Percentiles rank a stretch among this genome's conserved stretches.
phyloP scores from a whole-genome alignment of 2,329 filamentous ascomycete species.

The Talaromyces sp. region DNA sequence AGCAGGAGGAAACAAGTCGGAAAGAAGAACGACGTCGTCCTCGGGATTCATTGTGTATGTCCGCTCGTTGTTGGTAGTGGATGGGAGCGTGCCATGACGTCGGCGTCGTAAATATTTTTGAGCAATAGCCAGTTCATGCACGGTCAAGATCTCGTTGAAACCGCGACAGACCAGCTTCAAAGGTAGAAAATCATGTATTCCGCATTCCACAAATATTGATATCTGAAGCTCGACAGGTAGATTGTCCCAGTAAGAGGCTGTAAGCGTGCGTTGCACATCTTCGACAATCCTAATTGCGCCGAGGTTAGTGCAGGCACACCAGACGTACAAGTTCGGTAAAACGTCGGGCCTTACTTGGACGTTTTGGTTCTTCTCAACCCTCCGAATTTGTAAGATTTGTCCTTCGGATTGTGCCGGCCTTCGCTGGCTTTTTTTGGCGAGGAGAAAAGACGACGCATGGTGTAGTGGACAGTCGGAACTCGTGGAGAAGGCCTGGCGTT shows the following conservation, averaged over 20 bases:
- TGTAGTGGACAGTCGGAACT: slow-evolving; percentile 21
- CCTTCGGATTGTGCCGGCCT: slow-evolving; percentile 34
- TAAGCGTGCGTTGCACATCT: not conserved
- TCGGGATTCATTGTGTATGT: slow-evolving; percentile 43
- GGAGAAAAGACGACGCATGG: slow-evolving; percentile 38
- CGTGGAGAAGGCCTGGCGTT: not conserved
- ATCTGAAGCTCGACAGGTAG: slow-evolving; percentile 45
- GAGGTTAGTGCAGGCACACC: not conserved
- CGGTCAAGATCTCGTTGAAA: slow-evolving; percentile 37
- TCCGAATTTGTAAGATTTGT: slow-evolving; percentile 31
- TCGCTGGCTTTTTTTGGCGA: slow-evolving; percentile 31
- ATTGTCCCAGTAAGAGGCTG: slow-evolving; percentile 38
- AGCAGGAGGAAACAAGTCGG: slow-evolving; percentile 43
- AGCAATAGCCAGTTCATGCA: slow-evolving; percentile 42
- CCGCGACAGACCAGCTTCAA: slow-evolving; percentile 42
- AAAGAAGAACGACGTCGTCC: slow-evolving; percentile 45
- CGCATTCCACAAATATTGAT: slow-evolving; percentile 42
- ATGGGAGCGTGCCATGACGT: slow-evolving; percentile 45
- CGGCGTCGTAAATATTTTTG: slow-evolving; percentile 43
- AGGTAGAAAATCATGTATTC: slow-evolving; percentile 37
- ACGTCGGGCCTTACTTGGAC: slow-evolving; percentile 10
- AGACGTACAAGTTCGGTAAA: too few relatives aligned
- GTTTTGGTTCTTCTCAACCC: slow-evolving; percentile 29
- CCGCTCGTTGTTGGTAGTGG: slow-evolving; percentile 36
- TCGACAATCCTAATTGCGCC: not conserved